phyloP scores from a whole-genome alignment of 768 basidiomycete species.

The Paxillus rubicundulus region DNA sequence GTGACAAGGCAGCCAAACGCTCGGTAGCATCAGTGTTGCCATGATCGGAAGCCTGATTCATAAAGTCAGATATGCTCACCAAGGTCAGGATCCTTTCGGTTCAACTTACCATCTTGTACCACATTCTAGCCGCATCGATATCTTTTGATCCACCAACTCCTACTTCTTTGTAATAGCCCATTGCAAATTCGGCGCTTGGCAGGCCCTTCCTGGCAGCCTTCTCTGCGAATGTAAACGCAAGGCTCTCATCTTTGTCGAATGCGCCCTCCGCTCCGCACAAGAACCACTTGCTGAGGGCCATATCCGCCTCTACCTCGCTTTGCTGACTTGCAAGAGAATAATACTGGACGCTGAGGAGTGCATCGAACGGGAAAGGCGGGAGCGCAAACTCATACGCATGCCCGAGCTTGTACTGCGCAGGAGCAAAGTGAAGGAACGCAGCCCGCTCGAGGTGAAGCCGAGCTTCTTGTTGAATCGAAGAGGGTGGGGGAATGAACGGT shows the following conservation, averaged over 20 bases:
- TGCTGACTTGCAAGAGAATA: slow-evolving; percentile 81
- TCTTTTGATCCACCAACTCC: slow-evolving; percentile 77
- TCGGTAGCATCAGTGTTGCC: slow-evolving; percentile 79
- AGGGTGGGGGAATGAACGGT: slow-evolving; percentile 52
- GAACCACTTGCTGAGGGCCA: slow-evolving; percentile 98
- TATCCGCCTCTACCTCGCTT: slow-evolving; percentile 90
- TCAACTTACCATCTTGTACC: slow-evolving; percentile 66
- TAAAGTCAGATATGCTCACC: neutral
- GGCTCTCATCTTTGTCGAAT: slow-evolving; percentile 84
- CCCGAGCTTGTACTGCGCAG: slow-evolving; percentile 91
- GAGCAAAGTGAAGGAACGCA: slow-evolving; percentile 80
- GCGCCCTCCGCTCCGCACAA: slow-evolving; percentile 75
- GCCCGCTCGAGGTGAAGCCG: slow-evolving; percentile 78
- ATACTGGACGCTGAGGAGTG: slow-evolving; percentile 86
- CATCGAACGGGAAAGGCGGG: slow-evolving; percentile 82
- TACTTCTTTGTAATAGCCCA: slow-evolving; percentile 94
- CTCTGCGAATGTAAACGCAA: slow-evolving; percentile 88
- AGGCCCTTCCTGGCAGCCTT: slow-evolving; percentile 77
- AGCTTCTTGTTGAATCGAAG: slow-evolving; percentile 55
- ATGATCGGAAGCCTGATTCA: slow-evolving; percentile 62
- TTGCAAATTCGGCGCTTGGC: slow-evolving; percentile 86
- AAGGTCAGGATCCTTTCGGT: neutral
- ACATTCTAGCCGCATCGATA: slow-evolving; percentile 61
- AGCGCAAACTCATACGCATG: slow-evolving; percentile 90
- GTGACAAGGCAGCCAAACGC: slow-evolving; percentile 66